phyloP scores from a whole-genome alignment of 306 rosid genomes.

The Cucumis cinereus region DNA sequence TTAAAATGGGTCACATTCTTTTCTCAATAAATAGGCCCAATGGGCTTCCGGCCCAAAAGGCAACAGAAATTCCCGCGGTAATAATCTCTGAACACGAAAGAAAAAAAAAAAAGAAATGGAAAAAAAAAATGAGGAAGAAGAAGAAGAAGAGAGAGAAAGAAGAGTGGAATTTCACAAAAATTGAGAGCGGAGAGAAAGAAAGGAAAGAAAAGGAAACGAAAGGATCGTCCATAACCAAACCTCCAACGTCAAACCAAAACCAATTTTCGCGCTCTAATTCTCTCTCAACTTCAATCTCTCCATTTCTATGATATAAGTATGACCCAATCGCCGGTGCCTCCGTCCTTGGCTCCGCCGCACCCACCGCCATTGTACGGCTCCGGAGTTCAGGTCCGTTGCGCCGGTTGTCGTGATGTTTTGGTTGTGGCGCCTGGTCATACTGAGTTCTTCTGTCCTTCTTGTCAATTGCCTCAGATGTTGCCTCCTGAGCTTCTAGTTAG shows the following conservation, averaged over 20 bases:
- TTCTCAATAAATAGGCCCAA: background rate
- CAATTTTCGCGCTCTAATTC: slow-evolving; percentile 5
- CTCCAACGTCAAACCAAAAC: slow-evolving; percentile 2
- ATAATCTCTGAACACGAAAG: background rate
- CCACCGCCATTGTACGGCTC: slow-evolving; percentile 22
- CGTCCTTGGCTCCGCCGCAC: slow-evolving; percentile 20
- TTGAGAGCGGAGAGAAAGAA: background rate
- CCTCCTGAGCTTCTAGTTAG: slow-evolving; percentile 88
- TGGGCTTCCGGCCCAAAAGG: background rate
- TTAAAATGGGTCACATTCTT: background rate
- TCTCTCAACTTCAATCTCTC: background rate
- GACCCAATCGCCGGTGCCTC: slow-evolving; percentile 48
- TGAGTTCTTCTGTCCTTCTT: slow-evolving; percentile 69
- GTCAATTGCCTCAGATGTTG: slow-evolving; percentile 87
- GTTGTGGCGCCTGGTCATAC: slow-evolving; percentile 59
- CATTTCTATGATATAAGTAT: slow-evolving; percentile 10
- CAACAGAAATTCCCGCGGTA: background rate
- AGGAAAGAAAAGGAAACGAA: too few relatives aligned
- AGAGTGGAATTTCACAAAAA: background rate
- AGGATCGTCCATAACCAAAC: slow-evolving; percentile 4
- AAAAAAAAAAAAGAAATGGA: background rate
- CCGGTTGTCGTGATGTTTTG: slow-evolving; percentile 79
- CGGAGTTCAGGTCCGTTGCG: slow-evolving; percentile 88
- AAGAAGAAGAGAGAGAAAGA: background rate
- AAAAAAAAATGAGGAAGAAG: too few relatives aligned